phyloP scores from a whole-genome alignment of 805 yeast genomes.

The Saturnispora kantuleensis region DNA sequence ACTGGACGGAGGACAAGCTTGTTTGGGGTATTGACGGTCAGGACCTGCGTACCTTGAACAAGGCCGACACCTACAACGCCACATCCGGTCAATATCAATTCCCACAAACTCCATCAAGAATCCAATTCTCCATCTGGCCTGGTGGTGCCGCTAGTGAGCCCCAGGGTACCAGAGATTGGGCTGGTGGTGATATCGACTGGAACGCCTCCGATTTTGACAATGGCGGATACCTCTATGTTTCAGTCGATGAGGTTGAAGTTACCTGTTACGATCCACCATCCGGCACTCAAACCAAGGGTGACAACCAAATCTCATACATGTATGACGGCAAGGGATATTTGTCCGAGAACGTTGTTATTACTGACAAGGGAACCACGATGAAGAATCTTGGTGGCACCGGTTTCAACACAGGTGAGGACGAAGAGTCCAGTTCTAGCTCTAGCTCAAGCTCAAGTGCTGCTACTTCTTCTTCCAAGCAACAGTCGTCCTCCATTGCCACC shows the following conservation, averaged over 20 bases:
- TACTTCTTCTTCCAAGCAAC: slow-evolving; percentile 2
- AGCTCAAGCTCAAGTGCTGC: not conserved
- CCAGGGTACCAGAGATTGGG: slow-evolving; percentile 66
- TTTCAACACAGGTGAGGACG: slow-evolving; percentile 40
- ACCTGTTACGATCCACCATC: slow-evolving; percentile 68
- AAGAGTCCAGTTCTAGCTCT: slow-evolving; percentile 14
- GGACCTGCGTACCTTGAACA: slow-evolving; percentile 53
- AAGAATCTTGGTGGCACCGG: slow-evolving; percentile 60
- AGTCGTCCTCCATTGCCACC: slow-evolving; percentile 3
- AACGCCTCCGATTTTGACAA: slow-evolving; percentile 57
- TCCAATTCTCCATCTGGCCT: slow-evolving; percentile 73
- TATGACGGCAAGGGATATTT: slow-evolving; percentile 42
- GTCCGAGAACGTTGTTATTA: slow-evolving; percentile 45
- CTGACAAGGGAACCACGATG: slow-evolving; percentile 52
- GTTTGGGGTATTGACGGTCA: slow-evolving; percentile 69
- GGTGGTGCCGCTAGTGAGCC: slow-evolving; percentile 51
- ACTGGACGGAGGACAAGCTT: slow-evolving; percentile 68
- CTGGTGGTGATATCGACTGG: slow-evolving; percentile 88
- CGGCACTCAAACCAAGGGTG: slow-evolving; percentile 35
- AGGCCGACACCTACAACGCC: slow-evolving; percentile 48
- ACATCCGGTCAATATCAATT: slow-evolving; percentile 47
- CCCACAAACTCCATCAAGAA: slow-evolving; percentile 69
- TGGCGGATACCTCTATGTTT: slow-evolving; percentile 75
- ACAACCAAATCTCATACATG: slow-evolving; percentile 34
- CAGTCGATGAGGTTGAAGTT: slow-evolving; percentile 48